phyloP scores from a whole-genome alignment of 305 asterid genomes.

The Fraxinus angustifolia region DNA sequence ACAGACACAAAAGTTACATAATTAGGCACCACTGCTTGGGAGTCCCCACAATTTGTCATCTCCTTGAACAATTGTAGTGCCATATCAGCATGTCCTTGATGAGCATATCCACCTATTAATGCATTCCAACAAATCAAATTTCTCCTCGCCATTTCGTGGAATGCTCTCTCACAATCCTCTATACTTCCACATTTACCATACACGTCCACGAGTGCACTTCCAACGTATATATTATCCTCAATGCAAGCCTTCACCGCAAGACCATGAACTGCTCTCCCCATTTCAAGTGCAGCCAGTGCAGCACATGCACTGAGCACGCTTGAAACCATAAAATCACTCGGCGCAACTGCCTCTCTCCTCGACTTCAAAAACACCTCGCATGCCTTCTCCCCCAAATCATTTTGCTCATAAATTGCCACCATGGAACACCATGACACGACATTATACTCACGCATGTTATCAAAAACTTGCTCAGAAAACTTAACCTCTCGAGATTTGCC shows the following conservation, averaged over 20 bases:
- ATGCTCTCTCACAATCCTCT: conserved; percentile 57
- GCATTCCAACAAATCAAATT: conserved; percentile 80
- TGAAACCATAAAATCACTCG: conserved; percentile 68
- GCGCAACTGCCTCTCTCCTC: conserved; percentile 45
- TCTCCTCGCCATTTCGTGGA: conserved; percentile 47
- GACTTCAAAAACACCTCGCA: conserved; percentile 47
- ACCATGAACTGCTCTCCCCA: conserved; percentile 66
- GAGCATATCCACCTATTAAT: conserved; percentile 78
- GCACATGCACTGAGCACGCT: conserved; percentile 87
- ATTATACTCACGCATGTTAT: conserved; percentile 45
- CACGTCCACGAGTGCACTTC: conserved; percentile 89
- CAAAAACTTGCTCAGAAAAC: conserved; percentile 50
- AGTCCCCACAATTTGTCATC: conserved; percentile 37
- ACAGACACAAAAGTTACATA: conserved; percentile 72
- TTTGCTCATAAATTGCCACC: conserved; percentile 74
- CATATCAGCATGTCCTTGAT: conserved; percentile 67
- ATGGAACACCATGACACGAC: conserved; percentile 85
- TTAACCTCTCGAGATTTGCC: conserved; percentile 58
- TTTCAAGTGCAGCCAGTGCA: conserved; percentile 63
- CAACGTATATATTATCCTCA: conserved; percentile 60
- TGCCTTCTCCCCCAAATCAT: conserved; percentile 67
- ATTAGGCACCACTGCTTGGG: conserved; percentile 44
- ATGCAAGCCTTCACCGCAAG: conserved; percentile 73
- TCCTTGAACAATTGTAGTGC: conserved; percentile 53
- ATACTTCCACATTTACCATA: conserved; percentile 85